A percentile compares a stretch with the other conserved stretches of the same genome.
phyloP scores from a whole-genome alignment of 2,329 filamentous ascomycete species.

The Fusarium nygamai region DNA sequence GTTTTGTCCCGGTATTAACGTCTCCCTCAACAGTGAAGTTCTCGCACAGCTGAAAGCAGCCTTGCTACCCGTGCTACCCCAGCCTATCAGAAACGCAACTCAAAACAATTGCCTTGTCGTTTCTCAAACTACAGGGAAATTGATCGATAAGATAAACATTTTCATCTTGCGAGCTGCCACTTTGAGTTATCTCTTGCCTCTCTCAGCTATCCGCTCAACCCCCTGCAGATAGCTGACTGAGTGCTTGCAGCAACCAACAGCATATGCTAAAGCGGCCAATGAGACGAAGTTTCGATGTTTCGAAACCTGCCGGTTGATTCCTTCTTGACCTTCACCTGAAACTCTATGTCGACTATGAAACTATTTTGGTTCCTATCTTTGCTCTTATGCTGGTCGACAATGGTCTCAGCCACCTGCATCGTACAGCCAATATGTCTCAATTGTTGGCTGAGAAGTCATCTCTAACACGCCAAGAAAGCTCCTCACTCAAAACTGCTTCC shows the following conservation, averaged over 20 bases:
- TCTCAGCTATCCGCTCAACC: background rate
- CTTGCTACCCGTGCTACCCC: background rate
- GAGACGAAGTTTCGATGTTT: background rate
- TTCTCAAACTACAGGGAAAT: background rate
- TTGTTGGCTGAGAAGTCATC: background rate
- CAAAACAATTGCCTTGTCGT: background rate
- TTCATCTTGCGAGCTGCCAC: background rate
- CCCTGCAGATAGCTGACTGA: constrained; percentile 21
- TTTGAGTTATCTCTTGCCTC: background rate
- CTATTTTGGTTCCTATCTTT: background rate
- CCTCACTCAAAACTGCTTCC: background rate
- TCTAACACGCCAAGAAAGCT: background rate
- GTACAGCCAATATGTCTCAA: too few relatives aligned
- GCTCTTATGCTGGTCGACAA: background rate
- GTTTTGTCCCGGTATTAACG: background rate
- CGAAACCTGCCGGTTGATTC: constrained; percentile 3
- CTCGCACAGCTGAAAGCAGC: background rate
- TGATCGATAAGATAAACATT: background rate
- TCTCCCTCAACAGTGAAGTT: background rate
- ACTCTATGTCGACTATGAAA: background rate
- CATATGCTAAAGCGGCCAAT: constrained; percentile 52
- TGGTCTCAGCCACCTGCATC: background rate
- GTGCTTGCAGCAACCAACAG: constrained; percentile 38
- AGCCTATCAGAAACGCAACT: background rate
- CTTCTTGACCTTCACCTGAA: background rate